Evolutionary conservation across 257 asterid genomes (phyloP).

Genomic region (Nicotiana attenuata): DNA sequence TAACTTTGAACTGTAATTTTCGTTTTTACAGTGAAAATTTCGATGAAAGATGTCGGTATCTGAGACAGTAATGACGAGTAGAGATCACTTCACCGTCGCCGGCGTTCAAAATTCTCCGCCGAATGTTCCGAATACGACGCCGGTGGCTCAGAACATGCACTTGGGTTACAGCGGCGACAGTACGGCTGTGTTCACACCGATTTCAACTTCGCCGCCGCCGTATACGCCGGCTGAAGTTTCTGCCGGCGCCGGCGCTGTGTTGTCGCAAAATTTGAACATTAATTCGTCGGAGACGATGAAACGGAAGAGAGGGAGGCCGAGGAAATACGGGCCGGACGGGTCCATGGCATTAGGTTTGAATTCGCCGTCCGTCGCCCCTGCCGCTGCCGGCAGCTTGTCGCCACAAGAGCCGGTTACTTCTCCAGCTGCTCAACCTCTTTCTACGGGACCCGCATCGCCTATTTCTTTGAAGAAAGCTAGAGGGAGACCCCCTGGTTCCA

Average conservation of each 20-base stretch:
- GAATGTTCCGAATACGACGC: not conserved
- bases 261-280: not conserved
- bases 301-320: slow-evolving; percentile 2
- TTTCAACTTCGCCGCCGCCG: not conserved
- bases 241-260: not conserved
- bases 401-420: not conserved
- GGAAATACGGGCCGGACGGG: not conserved
- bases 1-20: not conserved
- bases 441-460: not conserved
- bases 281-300: not conserved
- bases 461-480: not conserved
- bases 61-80: slow-evolving; percentile 8
- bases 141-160: slow-evolving; percentile 3
- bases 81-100: not conserved
- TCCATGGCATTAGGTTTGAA: not conserved
- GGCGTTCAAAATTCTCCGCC: slow-evolving; percentile 6
- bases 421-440: not conserved
- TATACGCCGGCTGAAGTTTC: not conserved
- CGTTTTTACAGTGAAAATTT: not conserved
- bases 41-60: slow-evolving; percentile 7
- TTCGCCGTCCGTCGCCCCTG: not conserved
- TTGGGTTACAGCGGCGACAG: not conserved
- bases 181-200: not conserved
- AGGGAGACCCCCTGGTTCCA: slow-evolving; percentile 7
- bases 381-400: not conserved